Base-by-base conservation (phyloP, 805 yeast species). In the Teunomyces stri region DNA sequence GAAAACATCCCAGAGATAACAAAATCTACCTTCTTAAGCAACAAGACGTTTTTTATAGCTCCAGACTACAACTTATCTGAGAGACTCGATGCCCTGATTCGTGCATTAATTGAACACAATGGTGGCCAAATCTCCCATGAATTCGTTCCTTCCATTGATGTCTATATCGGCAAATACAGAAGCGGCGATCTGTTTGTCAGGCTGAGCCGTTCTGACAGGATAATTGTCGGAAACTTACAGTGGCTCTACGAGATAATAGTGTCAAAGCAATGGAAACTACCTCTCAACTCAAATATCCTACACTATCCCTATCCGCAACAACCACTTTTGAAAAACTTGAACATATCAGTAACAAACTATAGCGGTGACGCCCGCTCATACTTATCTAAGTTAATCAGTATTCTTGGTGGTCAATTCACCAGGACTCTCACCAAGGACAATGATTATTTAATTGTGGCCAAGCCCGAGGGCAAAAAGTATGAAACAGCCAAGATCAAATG, bases 311-410 rank as follows among this genome's bases (percentile, higher is more conserved):
- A 74, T 3, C 84, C 81, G 5, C 60, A 63, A 18, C 69, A 62
- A 1, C 82, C 82, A 0, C 55, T 89, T 2, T 79, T 86, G 72
- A 66, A 68, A 12, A 74, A 77, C n/a, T 62, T 81, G 33, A 68
- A 74, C 3, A 78, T 89, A 9, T 76, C 89, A 7, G 78, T 88
- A 3, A 84, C 97, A 0, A 89, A 89, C 57, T 90, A 87, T 59
- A 79, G 86, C 18, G 97, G 97, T 0, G 94, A 87, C 58, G 87
- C 96, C 1, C 69, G 99, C 37, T 68, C 72, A 33, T 92, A 89
- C 56, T 66, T 94, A 30, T 81, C 83, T 45, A 74, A 74, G 41
- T 68, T 92, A 10, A 79, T 86, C 3, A 71, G 72, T 16, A 72
- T 85, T 0, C 60, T 89, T 57, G 97, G 98, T 2, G 97, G 92